A percentile compares a stretch with the other conserved stretches of the same genome.
Evolutionary conservation across 2,329 filamentous ascomycete species (phyloP).

Genomic region (Alternaria solani): DNA sequence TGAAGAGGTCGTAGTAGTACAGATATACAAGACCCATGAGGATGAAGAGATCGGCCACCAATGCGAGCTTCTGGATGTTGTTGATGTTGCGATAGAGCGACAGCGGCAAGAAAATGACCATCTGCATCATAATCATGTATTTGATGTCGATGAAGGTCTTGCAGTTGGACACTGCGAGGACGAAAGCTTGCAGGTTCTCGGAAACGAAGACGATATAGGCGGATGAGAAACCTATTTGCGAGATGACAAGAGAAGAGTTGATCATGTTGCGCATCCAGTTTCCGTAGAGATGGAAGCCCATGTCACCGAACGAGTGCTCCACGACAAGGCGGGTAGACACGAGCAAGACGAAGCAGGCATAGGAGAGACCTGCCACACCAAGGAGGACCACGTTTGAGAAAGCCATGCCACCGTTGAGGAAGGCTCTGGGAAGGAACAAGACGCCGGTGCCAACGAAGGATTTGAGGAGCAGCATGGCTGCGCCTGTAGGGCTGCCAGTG

Average conservation of each 20-base stretch:
- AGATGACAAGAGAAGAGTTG: slow-evolving; percentile 89
- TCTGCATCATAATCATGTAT: slow-evolving; percentile 90
- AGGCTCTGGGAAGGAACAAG: slow-evolving; percentile 89
- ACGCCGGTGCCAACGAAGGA: slow-evolving; percentile 98
- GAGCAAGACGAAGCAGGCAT: slow-evolving; percentile 96
- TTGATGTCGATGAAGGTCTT: slow-evolving; percentile 84
- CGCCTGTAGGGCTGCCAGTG: slow-evolving; percentile 79
- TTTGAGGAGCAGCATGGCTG: slow-evolving; percentile 87
- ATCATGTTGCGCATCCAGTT: slow-evolving; percentile 89
- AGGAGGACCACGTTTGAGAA: slow-evolving; percentile 95
- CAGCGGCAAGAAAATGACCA: slow-evolving; percentile 93
- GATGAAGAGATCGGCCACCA: slow-evolving; percentile 94
- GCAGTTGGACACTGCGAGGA: slow-evolving; percentile 89
- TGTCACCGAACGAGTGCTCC: slow-evolving; percentile 96
- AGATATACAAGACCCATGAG: slow-evolving; percentile 90
- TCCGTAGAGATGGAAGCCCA: slow-evolving; percentile 90
- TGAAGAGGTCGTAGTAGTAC: slow-evolving; percentile 93
- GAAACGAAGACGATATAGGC: slow-evolving; percentile 98
- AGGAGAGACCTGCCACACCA: slow-evolving; percentile 83
- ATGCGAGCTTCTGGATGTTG: slow-evolving; percentile 93
- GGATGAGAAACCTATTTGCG: slow-evolving; percentile 92
- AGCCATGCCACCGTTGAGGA: slow-evolving; percentile 95
- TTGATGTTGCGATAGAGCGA: slow-evolving; percentile 95
- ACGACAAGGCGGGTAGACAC: slow-evolving; percentile 85
- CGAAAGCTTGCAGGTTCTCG: slow-evolving; percentile 93